These are phyloP conservation scores for Ogataea paraovalis DNA, from an alignment of 805 yeast species.

Conservation along the genomic window DNA sequence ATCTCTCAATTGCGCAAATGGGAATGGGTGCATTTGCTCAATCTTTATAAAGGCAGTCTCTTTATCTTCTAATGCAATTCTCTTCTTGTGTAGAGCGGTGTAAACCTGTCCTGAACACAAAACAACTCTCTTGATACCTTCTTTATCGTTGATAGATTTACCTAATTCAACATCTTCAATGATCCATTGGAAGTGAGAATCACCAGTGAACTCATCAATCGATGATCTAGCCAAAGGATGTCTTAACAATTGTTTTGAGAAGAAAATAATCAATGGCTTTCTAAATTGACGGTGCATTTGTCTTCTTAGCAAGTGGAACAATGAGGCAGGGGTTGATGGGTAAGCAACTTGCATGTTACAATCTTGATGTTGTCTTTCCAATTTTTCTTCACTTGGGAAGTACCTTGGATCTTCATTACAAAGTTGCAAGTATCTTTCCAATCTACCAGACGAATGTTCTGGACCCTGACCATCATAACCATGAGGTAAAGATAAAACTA, in stretches of 20 bases:
- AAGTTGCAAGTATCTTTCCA: constrained; percentile 93
- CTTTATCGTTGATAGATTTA: constrained; percentile 67
- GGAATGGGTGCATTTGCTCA: constrained; percentile 99
- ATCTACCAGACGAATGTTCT: constrained; percentile 97
- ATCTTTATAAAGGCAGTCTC: constrained; percentile 83
- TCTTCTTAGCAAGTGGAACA: constrained; percentile 96
- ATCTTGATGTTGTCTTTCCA: constrained; percentile 97
- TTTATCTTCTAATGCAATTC: constrained; percentile 71
- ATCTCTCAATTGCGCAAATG: constrained; percentile 89
- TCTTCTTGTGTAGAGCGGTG: constrained; percentile 86
- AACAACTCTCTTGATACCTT: constrained; percentile 83
- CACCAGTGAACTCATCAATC: constrained; percentile 82
- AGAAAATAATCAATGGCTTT: constrained; percentile 79
- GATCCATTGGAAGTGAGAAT: constrained; percentile 91
- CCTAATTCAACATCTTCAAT: constrained; percentile 90
- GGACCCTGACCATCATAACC: constrained; percentile 99
- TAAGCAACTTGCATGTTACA: constrained; percentile 97
- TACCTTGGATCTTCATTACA: constrained; percentile 93
- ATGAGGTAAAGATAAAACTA: constrained; percentile 93
- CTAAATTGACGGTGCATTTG: constrained; percentile 99
- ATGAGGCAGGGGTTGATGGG: constrained; percentile 95
- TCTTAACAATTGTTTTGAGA: constrained; percentile 92
- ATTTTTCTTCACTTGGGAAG: constrained; percentile 86
- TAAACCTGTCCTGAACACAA: constrained; percentile 91
- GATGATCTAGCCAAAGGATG: constrained; percentile 94